Conservation (phyloP, 2,329 filamentous ascomycete genomes). For the Amauroascus niger region DNA sequence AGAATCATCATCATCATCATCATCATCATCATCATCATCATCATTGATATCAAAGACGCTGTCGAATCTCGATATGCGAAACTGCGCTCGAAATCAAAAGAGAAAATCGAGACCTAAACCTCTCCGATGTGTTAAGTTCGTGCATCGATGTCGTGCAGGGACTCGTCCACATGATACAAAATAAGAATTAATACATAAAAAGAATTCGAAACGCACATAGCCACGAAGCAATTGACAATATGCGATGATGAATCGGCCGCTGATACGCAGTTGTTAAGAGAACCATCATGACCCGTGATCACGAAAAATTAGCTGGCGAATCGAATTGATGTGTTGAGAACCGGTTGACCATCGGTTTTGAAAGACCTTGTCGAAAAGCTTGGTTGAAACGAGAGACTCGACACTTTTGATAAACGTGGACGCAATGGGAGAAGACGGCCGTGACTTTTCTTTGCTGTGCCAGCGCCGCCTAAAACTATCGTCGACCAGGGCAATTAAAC, state of each 20-base stretch:
- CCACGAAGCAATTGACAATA: too few species aligned
- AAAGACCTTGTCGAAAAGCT: conserved; percentile 56
- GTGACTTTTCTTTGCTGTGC: conserved; percentile 47
- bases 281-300: conserved; percentile 7
- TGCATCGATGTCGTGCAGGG: conserved; percentile 1
- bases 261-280: neutral
- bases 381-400: conserved; percentile 53
- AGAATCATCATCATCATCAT: neutral
- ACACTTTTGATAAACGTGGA: conserved; percentile 47
- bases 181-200: conserved; percentile 10
- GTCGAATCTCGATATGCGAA: neutral
- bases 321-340: conserved; percentile 14
- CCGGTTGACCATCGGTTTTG: conserved; percentile 40
- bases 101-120: neutral
- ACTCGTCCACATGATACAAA: conserved; percentile 9
- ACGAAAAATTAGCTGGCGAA: conserved; percentile 15
- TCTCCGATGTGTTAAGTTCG: neutral
- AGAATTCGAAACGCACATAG: conserved; percentile 9
- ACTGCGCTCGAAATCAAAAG: neutral
- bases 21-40: neutral
- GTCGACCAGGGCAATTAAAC: conserved; percentile 77
- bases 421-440: conserved; percentile 45
- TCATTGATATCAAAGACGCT: neutral
- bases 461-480: conserved; percentile 79
- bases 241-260: neutral